Evolutionary conservation across 495 filamentous ascomycete species (phyloP), one percentile per base, ranked within the genome.

Genomic region (Astrothelium subdiscretum): DNA sequence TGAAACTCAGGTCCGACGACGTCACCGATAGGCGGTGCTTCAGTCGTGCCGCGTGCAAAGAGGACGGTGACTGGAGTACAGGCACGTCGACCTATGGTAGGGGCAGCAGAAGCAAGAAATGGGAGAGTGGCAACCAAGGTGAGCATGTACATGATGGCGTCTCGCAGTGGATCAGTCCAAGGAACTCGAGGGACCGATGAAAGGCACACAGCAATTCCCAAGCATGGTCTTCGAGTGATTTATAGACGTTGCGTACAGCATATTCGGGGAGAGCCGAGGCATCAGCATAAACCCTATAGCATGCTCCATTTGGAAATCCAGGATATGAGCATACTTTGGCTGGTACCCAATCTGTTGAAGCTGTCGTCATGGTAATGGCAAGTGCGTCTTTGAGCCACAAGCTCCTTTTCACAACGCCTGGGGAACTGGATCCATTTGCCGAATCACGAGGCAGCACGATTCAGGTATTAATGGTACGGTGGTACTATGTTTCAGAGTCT

Each of bases 31-130:
- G 43, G 57, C 11, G 35, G 35, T 29, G 18, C 32, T 24, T 61
- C 59, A 11, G 40, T 22, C 32, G 59, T 61, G 32, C 59, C 40
- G 13, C 59, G 31, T 6, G 59, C 59, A 24, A 48, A 61, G 59
- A 61, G 5, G 32, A 61, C 20, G 20, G 59, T 61, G 6, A 61
- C 35, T 10, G n/a, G 5, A n/a, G 18, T 51, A 35, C 59, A 61
- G 57, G 24, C 35, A 38, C 35, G 35, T 38, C 15, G 35, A 6
- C 15, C 35, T 15, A 6, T 15, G 35, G 35, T 15, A 6, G 35
- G 35, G 5, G 35, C 35, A 6, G 35, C 35, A 38, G 15, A 15
- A 38, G 35, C 35, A 38, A 38, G 35, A 15, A 38, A 15, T 6
- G 35, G 35, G 15, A 38, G 35, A 38, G 35, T 38, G 5, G 35